A percentile compares a stretch with the other conserved stretches of the same genome.
Evolutionary conservation across 106 monocot species (phyloP).

Genomic region (Triglochin maritima): DNA sequence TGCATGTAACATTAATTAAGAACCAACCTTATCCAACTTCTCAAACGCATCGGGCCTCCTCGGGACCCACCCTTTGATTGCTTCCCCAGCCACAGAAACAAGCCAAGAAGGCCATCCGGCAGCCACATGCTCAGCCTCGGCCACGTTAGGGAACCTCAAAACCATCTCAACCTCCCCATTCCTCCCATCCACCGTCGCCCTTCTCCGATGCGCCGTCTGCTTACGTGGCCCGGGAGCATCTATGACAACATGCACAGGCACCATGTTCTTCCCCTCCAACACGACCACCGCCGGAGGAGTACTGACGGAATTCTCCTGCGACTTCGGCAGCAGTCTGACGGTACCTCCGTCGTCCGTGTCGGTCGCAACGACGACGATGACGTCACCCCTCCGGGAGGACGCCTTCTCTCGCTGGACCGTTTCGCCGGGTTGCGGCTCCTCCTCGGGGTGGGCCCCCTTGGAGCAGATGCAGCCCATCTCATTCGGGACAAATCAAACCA

Average conservation of each 20-base stretch:
- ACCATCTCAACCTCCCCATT: neutral
- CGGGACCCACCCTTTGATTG: conserved; percentile 15
- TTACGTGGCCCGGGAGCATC: neutral
- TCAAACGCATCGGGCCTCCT: conserved; percentile 9
- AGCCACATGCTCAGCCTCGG: conserved; percentile 11
- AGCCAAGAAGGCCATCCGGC: conserved; percentile 21
- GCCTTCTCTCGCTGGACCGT: neutral
- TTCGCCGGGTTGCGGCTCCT: neutral
- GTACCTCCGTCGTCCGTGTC: neutral
- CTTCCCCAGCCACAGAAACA: conserved; percentile 11
- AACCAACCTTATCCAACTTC: conserved; percentile 10
- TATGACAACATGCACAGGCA: neutral
- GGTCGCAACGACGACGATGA: neutral
- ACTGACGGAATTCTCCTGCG: conserved; percentile 3
- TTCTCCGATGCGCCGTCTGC: conserved; percentile 7
- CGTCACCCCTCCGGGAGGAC: conserved; percentile 1
- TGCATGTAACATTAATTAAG: neutral
- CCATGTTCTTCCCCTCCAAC: neutral
- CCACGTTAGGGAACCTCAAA: conserved; percentile 5
- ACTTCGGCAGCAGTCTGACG: neutral
- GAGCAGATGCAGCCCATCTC: conserved; percentile 21
- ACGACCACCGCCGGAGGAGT: neutral
- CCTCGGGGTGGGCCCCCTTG: conserved; percentile 3
- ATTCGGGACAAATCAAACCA: too few relatives aligned
- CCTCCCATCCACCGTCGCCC: conserved; percentile 11